These are phyloP conservation scores for Protomyces macrosporus DNA, from an alignment of 1,139 yeast genomes.

Conservation along the genomic window DNA sequence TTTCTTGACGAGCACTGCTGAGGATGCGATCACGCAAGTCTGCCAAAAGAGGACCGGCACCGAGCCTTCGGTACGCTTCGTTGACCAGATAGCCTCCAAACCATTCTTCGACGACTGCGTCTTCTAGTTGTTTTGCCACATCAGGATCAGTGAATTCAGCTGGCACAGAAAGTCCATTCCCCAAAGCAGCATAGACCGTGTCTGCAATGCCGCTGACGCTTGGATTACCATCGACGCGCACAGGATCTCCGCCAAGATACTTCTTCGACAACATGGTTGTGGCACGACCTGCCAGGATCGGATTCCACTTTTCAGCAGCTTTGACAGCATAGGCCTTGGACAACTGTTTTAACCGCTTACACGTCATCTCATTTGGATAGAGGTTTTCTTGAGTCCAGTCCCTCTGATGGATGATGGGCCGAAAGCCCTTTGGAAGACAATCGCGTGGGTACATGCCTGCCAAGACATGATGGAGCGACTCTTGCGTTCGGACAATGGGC, in stretches of 20 bases:
- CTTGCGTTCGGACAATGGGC: slow-evolving; percentile 32
- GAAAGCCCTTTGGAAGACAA: slow-evolving; percentile 26
- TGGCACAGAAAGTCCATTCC: slow-evolving; percentile 31
- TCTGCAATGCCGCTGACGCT: slow-evolving; percentile 33
- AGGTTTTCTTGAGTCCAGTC: slow-evolving; percentile 33
- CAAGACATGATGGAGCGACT: slow-evolving; percentile 32
- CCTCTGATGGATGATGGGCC: slow-evolving; percentile 30
- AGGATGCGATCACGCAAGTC: slow-evolving; percentile 26
- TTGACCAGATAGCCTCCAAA: slow-evolving; percentile 32
- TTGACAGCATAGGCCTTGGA: slow-evolving; percentile 31
- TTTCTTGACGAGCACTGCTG: slow-evolving; percentile 13
- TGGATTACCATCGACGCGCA: slow-evolving; percentile 33
- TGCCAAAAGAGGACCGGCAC: slow-evolving; percentile 28
- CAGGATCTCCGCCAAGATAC: slow-evolving; percentile 28
- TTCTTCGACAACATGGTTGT: slow-evolving; percentile 29
- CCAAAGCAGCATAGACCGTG: slow-evolving; percentile 32
- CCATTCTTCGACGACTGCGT: slow-evolving; percentile 33
- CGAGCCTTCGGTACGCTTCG: slow-evolving; percentile 25
- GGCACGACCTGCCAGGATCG: slow-evolving; percentile 31
- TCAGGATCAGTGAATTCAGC: slow-evolving; percentile 29
- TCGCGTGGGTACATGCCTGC: slow-evolving; percentile 32
- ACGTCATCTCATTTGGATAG: slow-evolving; percentile 33
- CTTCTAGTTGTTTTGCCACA: slow-evolving; percentile 27
- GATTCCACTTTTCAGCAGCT: slow-evolving; percentile 33
- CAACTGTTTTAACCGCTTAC: slow-evolving; percentile 31